Evolutionary conservation across 1,284 basidiomycete species (phyloP).

Genomic region (Tilletia indica): DNA sequence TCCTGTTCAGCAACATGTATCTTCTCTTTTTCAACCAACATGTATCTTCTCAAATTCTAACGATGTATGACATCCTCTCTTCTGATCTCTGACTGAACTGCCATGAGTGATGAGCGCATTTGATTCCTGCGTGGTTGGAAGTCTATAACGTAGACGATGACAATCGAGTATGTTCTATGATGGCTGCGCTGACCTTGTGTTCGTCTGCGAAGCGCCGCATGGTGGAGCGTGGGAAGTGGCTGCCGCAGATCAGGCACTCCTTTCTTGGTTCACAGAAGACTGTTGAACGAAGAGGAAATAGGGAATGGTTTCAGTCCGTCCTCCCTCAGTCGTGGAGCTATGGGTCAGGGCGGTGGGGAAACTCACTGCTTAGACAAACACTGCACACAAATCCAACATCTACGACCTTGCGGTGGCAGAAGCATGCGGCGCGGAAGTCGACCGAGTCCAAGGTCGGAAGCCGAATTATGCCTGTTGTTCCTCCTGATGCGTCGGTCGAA

Average conservation of each 20-base stretch:
- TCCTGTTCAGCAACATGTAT: no score
- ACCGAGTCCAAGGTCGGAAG: constrained; percentile 90
- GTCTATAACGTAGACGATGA: no score
- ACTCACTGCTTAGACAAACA: constrained; percentile 51
- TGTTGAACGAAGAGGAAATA: not conserved
- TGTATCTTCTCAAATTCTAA: no score
- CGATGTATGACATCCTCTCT: no score
- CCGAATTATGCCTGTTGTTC: constrained; percentile 62
- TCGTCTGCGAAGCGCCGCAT: constrained; percentile 26
- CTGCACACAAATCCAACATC: constrained; percentile 93
- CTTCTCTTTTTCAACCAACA: no score
- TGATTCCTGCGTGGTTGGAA: no score
- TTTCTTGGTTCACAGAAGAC: constrained; percentile 35
- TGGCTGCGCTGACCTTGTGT: not conserved
- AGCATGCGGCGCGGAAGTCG: constrained; percentile 95
- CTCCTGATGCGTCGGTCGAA: constrained; percentile 65
- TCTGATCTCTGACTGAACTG: no score
- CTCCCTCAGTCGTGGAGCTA: not conserved
- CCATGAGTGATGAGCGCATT: no score
- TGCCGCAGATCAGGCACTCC: constrained; percentile 31
- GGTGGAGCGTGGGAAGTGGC: constrained; percentile 24
- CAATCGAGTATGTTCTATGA: not conserved
- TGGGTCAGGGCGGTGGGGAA: not conserved
- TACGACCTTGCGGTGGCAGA: constrained; percentile 95
- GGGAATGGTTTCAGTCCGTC: not conserved